Base-by-base conservation (phyloP, 2,329 filamentous ascomycete genomes). In the Zymoseptoria passerinii region DNA sequence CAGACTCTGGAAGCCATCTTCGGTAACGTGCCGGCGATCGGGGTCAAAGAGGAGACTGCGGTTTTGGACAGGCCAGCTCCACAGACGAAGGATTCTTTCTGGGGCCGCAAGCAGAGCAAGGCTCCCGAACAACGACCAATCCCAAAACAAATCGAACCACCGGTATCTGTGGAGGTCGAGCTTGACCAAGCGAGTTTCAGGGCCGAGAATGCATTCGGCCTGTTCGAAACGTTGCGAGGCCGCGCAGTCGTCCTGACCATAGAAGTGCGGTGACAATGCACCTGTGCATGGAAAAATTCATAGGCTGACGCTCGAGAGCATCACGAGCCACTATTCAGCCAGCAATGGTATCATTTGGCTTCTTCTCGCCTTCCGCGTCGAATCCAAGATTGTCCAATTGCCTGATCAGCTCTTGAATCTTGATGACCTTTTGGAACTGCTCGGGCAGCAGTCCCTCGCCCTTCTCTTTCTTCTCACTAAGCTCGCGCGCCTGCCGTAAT, bases 371-470 rank as follows among this genome's bases (percentile, higher is more conserved):
- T 8, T 95, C 88, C 0, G 83, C 76, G 72, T 95, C 88, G 63
- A 97, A 90, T 0, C 92, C 92, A 28, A 99, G 79, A 2, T 83
- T 81, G 67, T 95, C 89, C 57, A 99, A 77, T 72, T 97, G 92
- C 10, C 91, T 83, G 58, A 96, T 86, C 54, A 99, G 81, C 77
- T 99, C 94, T 63, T 90, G 90, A 72, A 99, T 96, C 75, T 94
- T 95, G 73, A 96, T 95, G 57, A 99, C 90, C 77, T 99, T 99
- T 67, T 92, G 91, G 63, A 97, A 87, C 76, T 99, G 94, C 76
- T 99, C 94, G 0, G 92, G 92, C 27, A 97, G 79, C 61, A 99
- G 76, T 4, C 83, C 81, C 71, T 90, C 88, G 19, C 94, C 94
- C 57, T 85, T 86, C 23, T 95, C 89, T 74, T 95, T 95, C 80